Conservation (phyloP, 169 alveolate genomes). For the Cryptosporidium meleagridis region DNA sequence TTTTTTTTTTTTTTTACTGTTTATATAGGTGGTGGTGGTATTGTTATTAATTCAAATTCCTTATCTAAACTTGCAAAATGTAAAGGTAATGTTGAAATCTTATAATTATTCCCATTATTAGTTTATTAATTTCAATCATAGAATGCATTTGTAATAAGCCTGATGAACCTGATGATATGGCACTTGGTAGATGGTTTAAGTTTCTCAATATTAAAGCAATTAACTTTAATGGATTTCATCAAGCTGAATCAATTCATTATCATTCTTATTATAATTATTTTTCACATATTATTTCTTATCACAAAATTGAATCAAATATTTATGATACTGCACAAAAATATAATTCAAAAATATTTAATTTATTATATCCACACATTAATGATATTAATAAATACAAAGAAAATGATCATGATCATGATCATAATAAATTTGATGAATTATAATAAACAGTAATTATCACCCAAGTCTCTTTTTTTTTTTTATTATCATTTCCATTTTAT, state of each 20-base stretch:
- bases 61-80: slow-evolving; percentile 26
- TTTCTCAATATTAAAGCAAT: slow-evolving; percentile 42
- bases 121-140: not conserved
- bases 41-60: slow-evolving; percentile 32
- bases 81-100: slow-evolving; percentile 25
- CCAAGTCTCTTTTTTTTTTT: too few relatives aligned
- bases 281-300: slow-evolving; percentile 48
- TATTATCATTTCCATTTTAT: too few relatives aligned
- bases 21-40: slow-evolving; percentile 60
- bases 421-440: slow-evolving; percentile 7
- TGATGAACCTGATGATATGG: slow-evolving; percentile 74
- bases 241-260: slow-evolving; percentile 65
- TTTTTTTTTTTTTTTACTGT: not conserved
- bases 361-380: slow-evolving; percentile 36
- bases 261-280: slow-evolving; percentile 47
- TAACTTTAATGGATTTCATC: slow-evolving; percentile 50
- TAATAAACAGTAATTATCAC: too few relatives aligned
- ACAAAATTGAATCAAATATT: slow-evolving; percentile 22
- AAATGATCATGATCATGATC: slow-evolving; percentile 4
- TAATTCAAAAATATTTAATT: slow-evolving; percentile 4
- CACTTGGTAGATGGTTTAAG: slow-evolving; percentile 69
- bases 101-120: not conserved
- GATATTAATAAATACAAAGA: not conserved
- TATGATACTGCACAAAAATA: not conserved
- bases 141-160: slow-evolving; percentile 54